A percentile compares a stretch with the other conserved stretches of the same genome.
Conservation (phyloP, 148 eudicot genomes). For the Euryodendron excelsum region DNA sequence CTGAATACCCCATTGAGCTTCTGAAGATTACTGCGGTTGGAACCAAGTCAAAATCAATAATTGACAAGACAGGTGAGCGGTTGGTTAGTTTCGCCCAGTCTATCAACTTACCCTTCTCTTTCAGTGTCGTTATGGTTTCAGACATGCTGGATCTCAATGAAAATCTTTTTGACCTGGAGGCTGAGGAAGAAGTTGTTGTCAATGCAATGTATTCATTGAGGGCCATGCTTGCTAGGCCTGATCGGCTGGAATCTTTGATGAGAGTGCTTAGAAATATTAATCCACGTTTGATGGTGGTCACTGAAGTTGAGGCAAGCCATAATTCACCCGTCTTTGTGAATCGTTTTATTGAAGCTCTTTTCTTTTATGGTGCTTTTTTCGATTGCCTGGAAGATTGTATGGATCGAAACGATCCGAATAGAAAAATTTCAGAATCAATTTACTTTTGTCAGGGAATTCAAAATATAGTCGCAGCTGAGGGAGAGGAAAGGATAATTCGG, state of each 20-base stretch:
- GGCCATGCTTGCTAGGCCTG: constrained; percentile 14
- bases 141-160: constrained; percentile 20
- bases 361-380: constrained; percentile 17
- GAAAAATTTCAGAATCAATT: constrained; percentile 9
- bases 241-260: constrained; percentile 22
- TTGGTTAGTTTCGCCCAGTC: constrained; percentile 15
- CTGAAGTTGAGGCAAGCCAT: constrained; percentile 23
- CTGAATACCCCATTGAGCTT: constrained; percentile 17
- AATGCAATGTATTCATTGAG: constrained; percentile 1
- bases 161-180: constrained; percentile 16
- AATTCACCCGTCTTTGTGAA: constrained; percentile 25
- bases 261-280: constrained; percentile 14
- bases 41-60: constrained; percentile 16
- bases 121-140: constrained; percentile 21
- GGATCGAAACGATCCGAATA: not conserved
- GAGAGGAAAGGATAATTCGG: constrained; percentile 22
- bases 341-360: constrained; percentile 31
- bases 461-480: constrained; percentile 23
- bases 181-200: constrained; percentile 19
- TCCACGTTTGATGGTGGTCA: constrained; percentile 27
- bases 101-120: constrained; percentile 23
- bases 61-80: constrained; percentile 21
- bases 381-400: constrained; percentile 28
- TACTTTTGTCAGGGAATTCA: constrained; percentile 5
- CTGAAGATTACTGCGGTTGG: constrained; percentile 33